Evolutionary conservation across 148 eudicot species (phyloP).

Genomic region (Arctostaphylos glauca): DNA sequence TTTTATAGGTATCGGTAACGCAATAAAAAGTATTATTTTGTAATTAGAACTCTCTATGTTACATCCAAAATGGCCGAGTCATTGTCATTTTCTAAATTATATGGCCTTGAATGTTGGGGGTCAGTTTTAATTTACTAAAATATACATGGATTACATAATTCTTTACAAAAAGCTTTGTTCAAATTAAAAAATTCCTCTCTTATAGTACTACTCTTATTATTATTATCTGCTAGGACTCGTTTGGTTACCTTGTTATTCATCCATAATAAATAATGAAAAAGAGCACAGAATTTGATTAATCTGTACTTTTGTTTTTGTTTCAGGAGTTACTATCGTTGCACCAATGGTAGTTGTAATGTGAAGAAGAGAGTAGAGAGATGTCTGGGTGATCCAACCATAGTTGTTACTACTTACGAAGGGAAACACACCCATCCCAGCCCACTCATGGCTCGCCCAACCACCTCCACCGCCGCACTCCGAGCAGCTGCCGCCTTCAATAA

Average conservation of each 20-base stretch:
- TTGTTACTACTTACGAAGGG: slow-evolving; percentile 91
- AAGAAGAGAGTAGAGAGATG: slow-evolving; percentile 90
- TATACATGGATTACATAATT: not conserved
- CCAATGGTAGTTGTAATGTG: slow-evolving; percentile 71
- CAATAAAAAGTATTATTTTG: not conserved
- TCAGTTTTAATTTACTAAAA: no score
- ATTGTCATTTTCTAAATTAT: not conserved
- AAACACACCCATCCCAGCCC: slow-evolving; percentile 84
- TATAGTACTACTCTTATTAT: no score
- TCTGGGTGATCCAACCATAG: slow-evolving; percentile 55
- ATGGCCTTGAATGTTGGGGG: not conserved
- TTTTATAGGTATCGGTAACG: not conserved
- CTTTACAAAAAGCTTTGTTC: not conserved
- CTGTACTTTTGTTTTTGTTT: not conserved
- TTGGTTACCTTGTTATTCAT: no score
- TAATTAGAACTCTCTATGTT: not conserved
- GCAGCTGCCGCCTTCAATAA: slow-evolving; percentile 7
- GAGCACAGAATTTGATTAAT: not conserved
- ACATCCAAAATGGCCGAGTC: not conserved
- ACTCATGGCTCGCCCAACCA: slow-evolving; percentile 28
- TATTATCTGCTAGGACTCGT: no score
- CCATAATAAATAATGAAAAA: no score
- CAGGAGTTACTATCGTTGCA: slow-evolving; percentile 96
- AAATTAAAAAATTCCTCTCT: no score
- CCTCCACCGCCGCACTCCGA: not conserved